phyloP scores from a whole-genome alignment of 2,329 filamentous ascomycete genomes.

The Colletotrichum spinosum region DNA sequence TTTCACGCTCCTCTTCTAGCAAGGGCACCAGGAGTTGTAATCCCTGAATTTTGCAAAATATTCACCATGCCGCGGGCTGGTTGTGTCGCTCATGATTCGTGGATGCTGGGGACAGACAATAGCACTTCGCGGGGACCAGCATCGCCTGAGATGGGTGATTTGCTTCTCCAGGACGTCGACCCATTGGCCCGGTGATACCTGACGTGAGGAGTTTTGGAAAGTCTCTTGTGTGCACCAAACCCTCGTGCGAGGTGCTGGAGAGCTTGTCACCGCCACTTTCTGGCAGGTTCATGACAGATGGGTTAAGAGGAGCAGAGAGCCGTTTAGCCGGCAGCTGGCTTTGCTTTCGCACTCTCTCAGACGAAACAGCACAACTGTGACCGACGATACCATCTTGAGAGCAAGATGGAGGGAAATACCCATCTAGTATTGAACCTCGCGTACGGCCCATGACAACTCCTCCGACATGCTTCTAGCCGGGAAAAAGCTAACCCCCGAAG shows the following conservation, averaged over 20 bases:
- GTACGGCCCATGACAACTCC: neutral
- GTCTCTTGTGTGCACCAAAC: constrained; percentile 22
- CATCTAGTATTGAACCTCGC: neutral
- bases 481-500: constrained; percentile 6
- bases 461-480: neutral
- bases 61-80: constrained; percentile 18
- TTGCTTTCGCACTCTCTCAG: constrained; percentile 8
- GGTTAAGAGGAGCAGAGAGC: constrained; percentile 1
- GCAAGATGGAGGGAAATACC: neutral
- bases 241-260: constrained; percentile 4
- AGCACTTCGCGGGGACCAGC: constrained; percentile 25
- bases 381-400: neutral
- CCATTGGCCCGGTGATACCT: constrained; percentile 12
- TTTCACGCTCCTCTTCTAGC: constrained; percentile 16
- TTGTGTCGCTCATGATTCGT: constrained; percentile 34
- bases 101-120: constrained; percentile 19
- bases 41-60: constrained; percentile 21
- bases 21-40: constrained; percentile 4
- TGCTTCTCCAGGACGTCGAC: constrained; percentile 5
- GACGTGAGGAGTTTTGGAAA: neutral
- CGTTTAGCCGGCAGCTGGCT: constrained; percentile 11
- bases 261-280: constrained; percentile 1
- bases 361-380: constrained; percentile 12
- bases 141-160: constrained; percentile 13
- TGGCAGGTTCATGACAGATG: constrained; percentile 1